Percentiles rank a stretch among this genome's conserved stretches.
Evolutionary conservation across 345 rosid species (phyloP).

Genomic region (Diplotaxis tenuifolia): DNA sequence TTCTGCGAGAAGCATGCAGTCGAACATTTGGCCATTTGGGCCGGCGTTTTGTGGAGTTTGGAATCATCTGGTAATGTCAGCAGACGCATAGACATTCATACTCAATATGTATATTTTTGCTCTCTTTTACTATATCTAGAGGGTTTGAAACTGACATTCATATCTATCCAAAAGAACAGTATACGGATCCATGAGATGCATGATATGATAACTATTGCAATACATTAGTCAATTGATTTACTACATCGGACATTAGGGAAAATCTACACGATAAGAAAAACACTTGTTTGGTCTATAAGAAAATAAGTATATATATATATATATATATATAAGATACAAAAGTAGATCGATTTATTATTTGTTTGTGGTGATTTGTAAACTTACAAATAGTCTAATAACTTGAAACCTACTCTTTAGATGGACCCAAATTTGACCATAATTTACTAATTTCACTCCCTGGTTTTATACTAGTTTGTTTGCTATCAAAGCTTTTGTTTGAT

Average conservation of each 20-base stretch:
- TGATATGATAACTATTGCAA: neutral
- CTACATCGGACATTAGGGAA: neutral
- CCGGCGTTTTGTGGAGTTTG: slow-evolving; percentile 28
- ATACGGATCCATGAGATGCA: neutral
- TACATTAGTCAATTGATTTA: neutral
- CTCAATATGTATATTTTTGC: neutral
- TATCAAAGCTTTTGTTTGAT: slow-evolving; percentile 1
- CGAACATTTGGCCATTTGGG: slow-evolving; percentile 35
- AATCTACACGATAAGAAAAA: neutral
- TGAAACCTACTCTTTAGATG: neutral
- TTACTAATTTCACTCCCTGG: neutral
- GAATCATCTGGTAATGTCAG: slow-evolving; percentile 18
- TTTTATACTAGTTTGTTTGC: neutral
- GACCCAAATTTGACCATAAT: neutral
- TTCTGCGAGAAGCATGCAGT: slow-evolving; percentile 32
- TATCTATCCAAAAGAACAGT: neutral
- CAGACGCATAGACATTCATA: neutral
- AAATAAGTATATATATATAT: too few species aligned
- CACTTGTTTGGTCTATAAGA: neutral
- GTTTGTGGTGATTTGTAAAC: neutral
- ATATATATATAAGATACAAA: neutral
- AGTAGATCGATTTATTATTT: neutral
- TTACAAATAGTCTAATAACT: neutral
- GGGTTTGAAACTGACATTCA: neutral
- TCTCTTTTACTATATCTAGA: neutral